phyloP scores from a whole-genome alignment of 2,329 filamentous ascomycete species.

The Aspergillus brasiliensis region DNA sequence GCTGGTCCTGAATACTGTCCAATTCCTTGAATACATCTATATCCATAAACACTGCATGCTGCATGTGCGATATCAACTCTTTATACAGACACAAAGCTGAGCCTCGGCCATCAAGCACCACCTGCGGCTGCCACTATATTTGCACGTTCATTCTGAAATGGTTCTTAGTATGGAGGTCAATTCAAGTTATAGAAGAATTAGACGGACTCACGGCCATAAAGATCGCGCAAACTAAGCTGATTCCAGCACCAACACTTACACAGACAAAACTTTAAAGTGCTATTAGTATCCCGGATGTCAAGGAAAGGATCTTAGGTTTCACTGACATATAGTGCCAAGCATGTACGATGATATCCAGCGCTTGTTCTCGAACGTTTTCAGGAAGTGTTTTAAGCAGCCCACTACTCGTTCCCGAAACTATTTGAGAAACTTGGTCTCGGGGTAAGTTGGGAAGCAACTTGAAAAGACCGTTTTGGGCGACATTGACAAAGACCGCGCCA shows the following conservation, averaged over 20 bases:
- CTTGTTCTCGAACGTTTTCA: neutral
- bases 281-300: neutral
- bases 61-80: too few species aligned
- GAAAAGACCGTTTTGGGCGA: constrained; percentile 11
- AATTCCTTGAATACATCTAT: too few species aligned
- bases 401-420: neutral
- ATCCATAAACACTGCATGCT: too few species aligned
- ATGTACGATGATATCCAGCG: neutral
- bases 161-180: too few species aligned
- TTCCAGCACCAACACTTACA: neutral
- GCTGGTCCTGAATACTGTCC: too few species aligned
- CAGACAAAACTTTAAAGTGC: neutral
- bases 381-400: neutral
- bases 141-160: too few species aligned
- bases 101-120: too few species aligned
- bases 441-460: constrained; percentile 11
- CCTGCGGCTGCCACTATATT: too few species aligned
- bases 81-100: too few species aligned
- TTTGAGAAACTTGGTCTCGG: neutral
- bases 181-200: too few species aligned
- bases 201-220: neutral
- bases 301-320: neutral
- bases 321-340: neutral
- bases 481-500: constrained; percentile 16
- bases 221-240: neutral